phyloP scores from a whole-genome alignment of 31 red algal genomes.

The Porphyra umbilicalis region DNA sequence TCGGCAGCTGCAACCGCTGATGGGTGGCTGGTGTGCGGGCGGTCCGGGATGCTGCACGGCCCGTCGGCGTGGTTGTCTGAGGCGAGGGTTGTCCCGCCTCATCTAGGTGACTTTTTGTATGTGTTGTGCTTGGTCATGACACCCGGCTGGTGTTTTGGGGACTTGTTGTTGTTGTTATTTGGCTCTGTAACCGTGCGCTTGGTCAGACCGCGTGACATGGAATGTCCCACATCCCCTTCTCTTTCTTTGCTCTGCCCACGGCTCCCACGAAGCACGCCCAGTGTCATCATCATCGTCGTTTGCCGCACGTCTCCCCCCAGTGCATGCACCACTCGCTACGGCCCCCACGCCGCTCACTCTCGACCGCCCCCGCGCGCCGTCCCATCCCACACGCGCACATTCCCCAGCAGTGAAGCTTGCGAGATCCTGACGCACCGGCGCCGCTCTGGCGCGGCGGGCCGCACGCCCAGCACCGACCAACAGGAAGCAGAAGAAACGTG shows the following conservation, averaged over 20 bases:
- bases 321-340: constrained; percentile 48
- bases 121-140: background rate
- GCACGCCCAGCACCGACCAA: constrained; percentile 22
- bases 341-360: constrained; percentile 52
- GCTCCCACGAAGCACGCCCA: too few relatives aligned
- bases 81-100: background rate
- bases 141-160: background rate
- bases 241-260: too few relatives aligned
- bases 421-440: constrained; percentile 36
- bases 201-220: constrained; percentile 1
- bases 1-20: too few relatives aligned
- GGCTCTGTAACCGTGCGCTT: constrained; percentile 1
- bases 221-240: background rate
- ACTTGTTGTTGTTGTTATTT: too few relatives aligned
- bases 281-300: constrained; percentile 18
- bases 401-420: constrained; percentile 56
- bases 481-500: too few relatives aligned
- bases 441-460: constrained; percentile 39
- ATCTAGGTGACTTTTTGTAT: background rate
- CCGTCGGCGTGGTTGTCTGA: background rate
- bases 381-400: constrained; percentile 57
- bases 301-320: too few relatives aligned
- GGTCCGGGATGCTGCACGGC: background rate
- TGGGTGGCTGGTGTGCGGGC: too few relatives aligned
- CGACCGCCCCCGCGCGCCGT: constrained; percentile 34